Percentiles rank a stretch among this genome's conserved stretches.
Evolutionary conservation across 805 yeast species (phyloP).

Genomic region (Metschnikowia gelsemii): DNA sequence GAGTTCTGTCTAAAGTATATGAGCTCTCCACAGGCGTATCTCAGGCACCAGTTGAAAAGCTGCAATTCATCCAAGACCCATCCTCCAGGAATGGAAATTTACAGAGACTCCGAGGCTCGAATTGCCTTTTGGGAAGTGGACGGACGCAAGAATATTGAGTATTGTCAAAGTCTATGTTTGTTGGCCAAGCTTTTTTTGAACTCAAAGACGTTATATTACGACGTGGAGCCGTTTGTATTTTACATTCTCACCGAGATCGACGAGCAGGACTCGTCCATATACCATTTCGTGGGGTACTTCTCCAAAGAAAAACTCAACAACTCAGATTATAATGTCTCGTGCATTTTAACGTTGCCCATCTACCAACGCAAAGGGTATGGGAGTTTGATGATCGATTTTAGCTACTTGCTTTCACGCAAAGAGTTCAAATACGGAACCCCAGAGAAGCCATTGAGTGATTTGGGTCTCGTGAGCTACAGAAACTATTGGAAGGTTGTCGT

Average conservation of each 20-base stretch:
- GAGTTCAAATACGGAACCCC: constrained; percentile 89
- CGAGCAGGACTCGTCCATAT: constrained; percentile 36
- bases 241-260: constrained; percentile 78
- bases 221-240: constrained; percentile 92
- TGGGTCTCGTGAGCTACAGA: constrained; percentile 82
- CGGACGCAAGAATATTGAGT: constrained; percentile 77
- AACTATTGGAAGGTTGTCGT: constrained; percentile 79
- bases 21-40: constrained; percentile 61
- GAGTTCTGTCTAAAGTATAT: constrained; percentile 81
- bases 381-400: constrained; percentile 80
- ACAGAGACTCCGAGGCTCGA: constrained; percentile 31
- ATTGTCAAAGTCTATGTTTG: constrained; percentile 87
- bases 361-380: constrained; percentile 91
- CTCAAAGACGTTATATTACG: constrained; percentile 89
- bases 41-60: constrained; percentile 67
- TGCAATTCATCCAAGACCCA: constrained; percentile 55
- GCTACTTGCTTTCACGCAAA: constrained; percentile 71
- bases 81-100: constrained; percentile 61
- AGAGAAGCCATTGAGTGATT: constrained; percentile 86
- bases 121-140: constrained; percentile 55
- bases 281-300: constrained; percentile 91
- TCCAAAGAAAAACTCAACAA: constrained; percentile 80
- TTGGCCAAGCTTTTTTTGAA: constrained; percentile 86
- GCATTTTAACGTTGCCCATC: constrained; percentile 86
- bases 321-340: constrained; percentile 80